Evolutionary conservation across 495 filamentous ascomycete genomes (phyloP).

Genomic region (Penicillium chermesinum): DNA sequence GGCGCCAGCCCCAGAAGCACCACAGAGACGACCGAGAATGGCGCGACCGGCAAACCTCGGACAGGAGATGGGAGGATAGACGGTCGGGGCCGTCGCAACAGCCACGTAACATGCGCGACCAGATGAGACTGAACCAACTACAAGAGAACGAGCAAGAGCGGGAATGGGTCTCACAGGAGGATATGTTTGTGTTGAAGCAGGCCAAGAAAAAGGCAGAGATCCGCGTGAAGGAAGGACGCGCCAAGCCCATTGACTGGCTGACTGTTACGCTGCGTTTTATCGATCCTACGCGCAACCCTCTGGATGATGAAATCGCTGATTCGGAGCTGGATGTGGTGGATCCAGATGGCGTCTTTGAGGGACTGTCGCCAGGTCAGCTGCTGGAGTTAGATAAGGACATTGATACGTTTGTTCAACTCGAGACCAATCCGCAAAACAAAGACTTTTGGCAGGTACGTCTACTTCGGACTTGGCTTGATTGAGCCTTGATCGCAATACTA

Average conservation of each 20-base stretch:
- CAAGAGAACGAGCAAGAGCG: conserved; percentile 73
- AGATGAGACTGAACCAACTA: conserved; percentile 53
- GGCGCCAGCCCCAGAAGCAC: conserved; percentile 37
- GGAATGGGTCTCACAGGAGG: conserved; percentile 88
- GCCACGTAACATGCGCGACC: conserved; percentile 40
- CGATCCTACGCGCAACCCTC: conserved; percentile 67
- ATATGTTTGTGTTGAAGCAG: conserved; percentile 93
- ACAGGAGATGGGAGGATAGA: conserved; percentile 18
- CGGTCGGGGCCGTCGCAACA: conserved; percentile 22
- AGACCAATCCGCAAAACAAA: conserved; percentile 67
- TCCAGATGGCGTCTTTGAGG: conserved; percentile 77
- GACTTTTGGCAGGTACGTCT: conserved; percentile 76
- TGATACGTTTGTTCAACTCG: conserved; percentile 74
- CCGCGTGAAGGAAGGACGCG: conserved; percentile 86
- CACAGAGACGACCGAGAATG: conserved; percentile 33
- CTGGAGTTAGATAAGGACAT: conserved; percentile 81
- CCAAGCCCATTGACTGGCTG: conserved; percentile 92
- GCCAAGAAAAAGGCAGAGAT: conserved; percentile 98
- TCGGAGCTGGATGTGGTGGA: conserved; percentile 72
- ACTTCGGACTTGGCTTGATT: too few species aligned
- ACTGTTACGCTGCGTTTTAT: conserved; percentile 85
- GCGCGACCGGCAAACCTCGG: conserved; percentile 21
- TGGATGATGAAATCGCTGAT: conserved; percentile 83
- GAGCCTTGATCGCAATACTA: too few species aligned
- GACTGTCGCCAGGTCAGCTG: conserved; percentile 63